A percentile compares a stretch with the other conserved stretches of the same genome.
Conservation (phyloP, 352 stramenopile genomes). For the Globisporangium lucens region DNA sequence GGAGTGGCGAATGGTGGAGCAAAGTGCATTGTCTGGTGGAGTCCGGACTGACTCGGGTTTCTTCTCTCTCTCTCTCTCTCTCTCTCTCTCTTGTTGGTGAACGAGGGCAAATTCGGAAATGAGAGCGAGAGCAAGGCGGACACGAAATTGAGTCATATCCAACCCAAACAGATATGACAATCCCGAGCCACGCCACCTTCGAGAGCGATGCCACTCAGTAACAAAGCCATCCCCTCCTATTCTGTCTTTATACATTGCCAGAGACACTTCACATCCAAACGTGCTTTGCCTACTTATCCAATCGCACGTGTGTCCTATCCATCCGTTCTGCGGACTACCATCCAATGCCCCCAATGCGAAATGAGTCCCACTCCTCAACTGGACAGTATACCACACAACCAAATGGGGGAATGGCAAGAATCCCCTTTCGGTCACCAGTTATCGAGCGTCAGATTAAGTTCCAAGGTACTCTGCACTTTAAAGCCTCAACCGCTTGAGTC, state of each 20-base stretch:
- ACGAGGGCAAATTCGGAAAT: background rate
- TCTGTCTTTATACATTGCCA: no score
- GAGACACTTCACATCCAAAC: no score
- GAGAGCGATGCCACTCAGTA: background rate
- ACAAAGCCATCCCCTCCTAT: background rate
- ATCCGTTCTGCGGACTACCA: no score
- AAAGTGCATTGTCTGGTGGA: conserved; percentile 12
- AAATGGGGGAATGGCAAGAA: background rate
- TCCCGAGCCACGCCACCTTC: background rate
- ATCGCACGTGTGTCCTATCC: no score
- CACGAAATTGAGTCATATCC: background rate
- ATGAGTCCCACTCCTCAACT: no score
- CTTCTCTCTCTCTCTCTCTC: background rate
- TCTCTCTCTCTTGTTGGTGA: background rate
- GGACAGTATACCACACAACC: background rate
- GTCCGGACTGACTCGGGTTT: background rate
- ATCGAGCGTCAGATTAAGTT: background rate
- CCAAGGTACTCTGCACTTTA: background rate
- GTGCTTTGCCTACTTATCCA: no score
- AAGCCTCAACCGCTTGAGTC: background rate
- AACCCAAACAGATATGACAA: background rate
- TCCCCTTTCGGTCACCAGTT: background rate
- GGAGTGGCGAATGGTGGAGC: conserved; percentile 3
- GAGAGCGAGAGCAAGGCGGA: background rate
- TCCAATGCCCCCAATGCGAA: no score